Evolutionary conservation across 441 rosid species (phyloP), one percentile per base, ranked within the genome.

Genomic region (Biscutella laevigata): DNA sequence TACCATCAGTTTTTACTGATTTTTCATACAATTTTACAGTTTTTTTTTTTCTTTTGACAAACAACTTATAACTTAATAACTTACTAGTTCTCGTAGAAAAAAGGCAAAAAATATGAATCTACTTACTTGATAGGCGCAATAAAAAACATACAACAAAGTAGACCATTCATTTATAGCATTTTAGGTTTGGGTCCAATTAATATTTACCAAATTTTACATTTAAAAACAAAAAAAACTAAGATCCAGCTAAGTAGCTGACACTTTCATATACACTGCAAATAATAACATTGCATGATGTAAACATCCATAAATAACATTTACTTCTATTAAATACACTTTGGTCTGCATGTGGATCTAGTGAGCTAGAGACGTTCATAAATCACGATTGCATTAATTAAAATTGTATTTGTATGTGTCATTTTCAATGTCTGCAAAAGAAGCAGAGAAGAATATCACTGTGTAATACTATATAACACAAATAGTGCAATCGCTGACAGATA

Each of bases 241-340:
- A 56, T 56, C 62, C 68, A 33, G 17, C 50, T 56, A 24, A 64
- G 38, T 40, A 40, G 63, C 69, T 56, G 69, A 56, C 69, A 56
- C 6, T 47, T n/a, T n/a, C n/a, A n/a, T n/a, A n/a, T n/a, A n/a
- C n/a, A n/a, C n/a, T n/a, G n/a, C n/a, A n/a, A n/a, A n/a, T n/a
- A n/a, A n/a, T n/a, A n/a, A n/a, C n/a, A n/a, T n/a, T n/a, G n/a
- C n/a, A n/a, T n/a, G n/a, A n/a, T n/a, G n/a, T n/a, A n/a, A n/a
- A n/a, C n/a, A n/a, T n/a, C n/a, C n/a, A n/a, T n/a, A n/a, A n/a
- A n/a, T n/a, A n/a, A n/a, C n/a, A n/a, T n/a, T n/a, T n/a, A n/a
- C n/a, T n/a, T n/a, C n/a, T n/a, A n/a, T n/a, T n/a, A n/a, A n/a
- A n/a, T n/a, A n/a, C n/a, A n/a, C n/a, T n/a, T n/a, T n/a, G n/a